These are phyloP conservation scores for Solanum megistacrolobum DNA, from an alignment of 257 asterid genomes.

Conservation along the genomic window DNA sequence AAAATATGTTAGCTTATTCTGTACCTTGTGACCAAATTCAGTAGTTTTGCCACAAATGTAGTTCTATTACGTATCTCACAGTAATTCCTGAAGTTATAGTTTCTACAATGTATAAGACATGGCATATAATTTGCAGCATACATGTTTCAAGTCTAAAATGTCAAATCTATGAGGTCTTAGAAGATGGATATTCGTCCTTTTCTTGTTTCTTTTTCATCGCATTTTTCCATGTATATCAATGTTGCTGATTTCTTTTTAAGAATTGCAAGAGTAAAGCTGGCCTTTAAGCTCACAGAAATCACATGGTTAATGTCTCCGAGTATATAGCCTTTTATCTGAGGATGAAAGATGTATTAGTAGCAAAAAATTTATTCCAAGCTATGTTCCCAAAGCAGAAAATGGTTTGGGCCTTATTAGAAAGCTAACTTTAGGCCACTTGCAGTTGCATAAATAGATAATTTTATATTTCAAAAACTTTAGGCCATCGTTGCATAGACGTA, in stretches of 20 bases:
- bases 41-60: background rate
- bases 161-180: background rate
- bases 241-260: background rate
- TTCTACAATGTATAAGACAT: background rate
- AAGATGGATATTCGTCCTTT: background rate
- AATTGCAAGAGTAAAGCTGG: background rate
- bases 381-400: no score
- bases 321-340: no score
- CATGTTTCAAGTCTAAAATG: background rate
- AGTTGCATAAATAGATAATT: background rate
- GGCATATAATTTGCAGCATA: background rate
- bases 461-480: background rate
- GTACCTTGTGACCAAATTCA: background rate
- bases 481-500: background rate
- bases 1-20: background rate
- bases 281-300: no score
- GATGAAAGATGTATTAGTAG: no score
- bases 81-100: background rate
- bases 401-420: no score
- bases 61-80: background rate
- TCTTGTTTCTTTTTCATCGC: background rate
- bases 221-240: background rate
- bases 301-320: no score
- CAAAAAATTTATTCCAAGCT: no score
- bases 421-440: no score